Percentiles rank a stretch among this genome's conserved stretches.
These are phyloP conservation scores for Boletus pseudo-olivaceus DNA, from an alignment of 768 basidiomycete species.

Conservation along the genomic window DNA sequence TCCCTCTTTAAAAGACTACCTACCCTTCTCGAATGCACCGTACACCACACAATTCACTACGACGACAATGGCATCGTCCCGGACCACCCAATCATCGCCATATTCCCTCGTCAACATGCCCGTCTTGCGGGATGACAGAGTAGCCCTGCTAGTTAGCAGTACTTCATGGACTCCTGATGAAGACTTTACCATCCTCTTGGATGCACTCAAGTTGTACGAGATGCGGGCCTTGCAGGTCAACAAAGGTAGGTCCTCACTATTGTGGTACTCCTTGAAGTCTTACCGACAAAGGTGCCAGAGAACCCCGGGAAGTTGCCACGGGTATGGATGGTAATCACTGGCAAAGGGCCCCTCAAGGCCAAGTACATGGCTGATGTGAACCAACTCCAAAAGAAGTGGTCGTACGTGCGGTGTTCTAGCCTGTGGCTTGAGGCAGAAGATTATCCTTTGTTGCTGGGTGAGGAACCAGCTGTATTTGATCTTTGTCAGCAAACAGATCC, in stretches of 20 bases:
- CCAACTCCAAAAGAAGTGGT: slow-evolving; percentile 62
- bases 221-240: slow-evolving; percentile 40
- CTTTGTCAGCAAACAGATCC: background rate
- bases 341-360: slow-evolving; percentile 77
- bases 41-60: slow-evolving; percentile 63
- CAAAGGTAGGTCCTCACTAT: slow-evolving; percentile 4
- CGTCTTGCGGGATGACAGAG: slow-evolving; percentile 62
- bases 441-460: slow-evolving; percentile 85
- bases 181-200: slow-evolving; percentile 82
- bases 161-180: slow-evolving; percentile 99
- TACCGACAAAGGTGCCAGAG: slow-evolving; percentile 8
- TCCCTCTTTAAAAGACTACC: slow-evolving; percentile 42
- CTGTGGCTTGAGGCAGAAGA: slow-evolving; percentile 88
- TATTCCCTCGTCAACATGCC: slow-evolving; percentile 36
- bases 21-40: slow-evolving; percentile 49
- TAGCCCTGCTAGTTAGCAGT: slow-evolving; percentile 84
- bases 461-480: slow-evolving; percentile 8
- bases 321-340: slow-evolving; percentile 81
- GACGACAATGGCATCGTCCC: slow-evolving; percentile 23
- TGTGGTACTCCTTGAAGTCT: background rate
- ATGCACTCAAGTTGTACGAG: slow-evolving; percentile 73
- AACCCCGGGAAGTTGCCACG: slow-evolving; percentile 53
- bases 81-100: slow-evolving; percentile 20
- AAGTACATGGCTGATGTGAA: slow-evolving; percentile 70
- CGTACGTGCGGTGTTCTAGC: slow-evolving; percentile 73